A percentile compares a stretch with the other conserved stretches of the same genome.
These are phyloP conservation scores for Golubevia pallescens DNA, from an alignment of 1,284 basidiomycete genomes.

Conservation along the genomic window DNA sequence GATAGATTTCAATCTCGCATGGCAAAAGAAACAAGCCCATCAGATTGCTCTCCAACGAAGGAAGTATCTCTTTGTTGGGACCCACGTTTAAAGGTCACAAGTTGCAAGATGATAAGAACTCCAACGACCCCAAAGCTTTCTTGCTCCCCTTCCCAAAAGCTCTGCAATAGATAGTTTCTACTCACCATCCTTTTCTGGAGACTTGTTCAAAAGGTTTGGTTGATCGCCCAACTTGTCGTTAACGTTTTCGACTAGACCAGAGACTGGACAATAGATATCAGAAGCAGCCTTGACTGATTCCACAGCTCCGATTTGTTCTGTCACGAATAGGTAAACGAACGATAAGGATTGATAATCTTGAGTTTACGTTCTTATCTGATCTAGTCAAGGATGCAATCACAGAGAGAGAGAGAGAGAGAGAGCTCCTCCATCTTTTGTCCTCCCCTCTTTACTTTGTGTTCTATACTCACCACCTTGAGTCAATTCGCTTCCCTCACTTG, in stretches of 20 bases:
- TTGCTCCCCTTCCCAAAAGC: constrained; percentile 2
- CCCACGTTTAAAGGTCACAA: neutral
- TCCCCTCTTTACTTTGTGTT: too few relatives aligned
- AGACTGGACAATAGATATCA: constrained; percentile 82
- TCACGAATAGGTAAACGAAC: neutral
- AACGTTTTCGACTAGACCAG: constrained; percentile 80
- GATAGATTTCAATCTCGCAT: too few relatives aligned
- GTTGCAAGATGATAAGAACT: constrained; percentile 8
- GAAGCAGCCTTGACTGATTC: constrained; percentile 92
- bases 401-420: neutral
- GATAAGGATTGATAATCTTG: neutral
- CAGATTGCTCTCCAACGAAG: too few relatives aligned
- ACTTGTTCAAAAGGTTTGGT: constrained; percentile 87
- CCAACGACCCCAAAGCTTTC: too few relatives aligned
- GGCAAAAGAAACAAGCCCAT: too few relatives aligned
- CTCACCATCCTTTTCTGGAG: constrained; percentile 81
- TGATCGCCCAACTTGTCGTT: constrained; percentile 76
- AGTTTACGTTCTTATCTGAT: neutral
- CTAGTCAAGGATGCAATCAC: neutral
- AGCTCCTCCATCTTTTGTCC: too few relatives aligned
- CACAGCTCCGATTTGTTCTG: constrained; percentile 91
- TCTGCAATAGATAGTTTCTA: constrained; percentile 9
- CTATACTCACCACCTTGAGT: constrained; percentile 79
- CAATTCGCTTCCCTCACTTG: constrained; percentile 74
- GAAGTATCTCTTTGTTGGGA: too few relatives aligned